phyloP scores from a whole-genome alignment of 164 flowering plant genomes.

The Buxus sempervirens region DNA sequence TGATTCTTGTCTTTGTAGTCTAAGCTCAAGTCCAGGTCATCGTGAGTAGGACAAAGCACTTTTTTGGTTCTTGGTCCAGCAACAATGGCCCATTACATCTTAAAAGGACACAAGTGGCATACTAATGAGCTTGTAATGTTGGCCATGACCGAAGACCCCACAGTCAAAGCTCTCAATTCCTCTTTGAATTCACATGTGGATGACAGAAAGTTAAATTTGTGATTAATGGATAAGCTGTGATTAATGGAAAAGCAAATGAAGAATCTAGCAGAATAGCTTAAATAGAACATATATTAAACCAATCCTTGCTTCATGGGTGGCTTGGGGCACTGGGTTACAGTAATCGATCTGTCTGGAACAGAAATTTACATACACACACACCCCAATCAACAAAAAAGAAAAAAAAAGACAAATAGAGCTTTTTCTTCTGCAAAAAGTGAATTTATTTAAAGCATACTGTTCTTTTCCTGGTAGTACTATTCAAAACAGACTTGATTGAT shows the following conservation, averaged over 20 bases:
- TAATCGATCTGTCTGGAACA: too few relatives aligned
- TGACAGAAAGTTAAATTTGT: not conserved
- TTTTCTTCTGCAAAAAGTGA: too few relatives aligned
- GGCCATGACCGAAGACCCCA: constrained; percentile 4
- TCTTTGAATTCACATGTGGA: not conserved
- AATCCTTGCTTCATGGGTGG: not conserved
- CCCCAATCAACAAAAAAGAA: too few relatives aligned
- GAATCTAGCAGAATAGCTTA: not conserved
- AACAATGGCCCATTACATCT: constrained; percentile 1
- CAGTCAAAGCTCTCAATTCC: not conserved
- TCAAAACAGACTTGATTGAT: too few relatives aligned
- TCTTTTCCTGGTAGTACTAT: too few relatives aligned
- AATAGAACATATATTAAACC: too few relatives aligned
- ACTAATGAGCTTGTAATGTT: not conserved
- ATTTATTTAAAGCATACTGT: too few relatives aligned
- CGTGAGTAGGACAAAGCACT: constrained; percentile 48
- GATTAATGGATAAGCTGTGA: not conserved
- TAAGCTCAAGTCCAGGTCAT: constrained; percentile 38
- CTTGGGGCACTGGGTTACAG: too few relatives aligned
- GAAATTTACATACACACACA: too few relatives aligned
- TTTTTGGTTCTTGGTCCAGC: constrained; percentile 12
- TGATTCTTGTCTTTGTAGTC: constrained; percentile 15
- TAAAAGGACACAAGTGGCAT: constrained; percentile 8
- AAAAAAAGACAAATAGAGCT: too few relatives aligned
- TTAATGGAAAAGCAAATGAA: not conserved